phyloP scores from a whole-genome alignment of 106 monocot genomes.

The Alisma plantagoaquatica region DNA sequence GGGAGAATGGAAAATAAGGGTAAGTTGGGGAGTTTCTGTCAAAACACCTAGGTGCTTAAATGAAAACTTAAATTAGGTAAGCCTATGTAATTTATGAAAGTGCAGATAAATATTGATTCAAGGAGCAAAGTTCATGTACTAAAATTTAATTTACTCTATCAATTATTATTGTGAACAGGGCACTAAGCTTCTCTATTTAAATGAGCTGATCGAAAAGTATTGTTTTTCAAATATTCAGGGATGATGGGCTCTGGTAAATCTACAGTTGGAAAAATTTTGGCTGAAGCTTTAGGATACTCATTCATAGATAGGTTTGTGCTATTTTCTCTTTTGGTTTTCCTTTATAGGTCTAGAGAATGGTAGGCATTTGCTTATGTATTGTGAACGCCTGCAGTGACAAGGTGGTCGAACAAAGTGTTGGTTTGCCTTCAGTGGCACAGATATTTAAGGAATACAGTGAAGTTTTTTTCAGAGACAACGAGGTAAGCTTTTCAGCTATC shows the following conservation, averaged over 20 bases:
- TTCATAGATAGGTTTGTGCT: conserved; percentile 62
- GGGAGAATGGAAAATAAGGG: too few species aligned
- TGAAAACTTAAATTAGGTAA: too few species aligned
- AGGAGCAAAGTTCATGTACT: too few species aligned
- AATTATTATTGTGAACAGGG: too few species aligned
- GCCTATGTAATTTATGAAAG: too few species aligned
- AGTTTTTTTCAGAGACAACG: conserved; percentile 74
- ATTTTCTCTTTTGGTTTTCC: not conserved
- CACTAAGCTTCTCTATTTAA: too few species aligned
- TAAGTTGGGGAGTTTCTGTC: too few species aligned
- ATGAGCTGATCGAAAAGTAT: too few species aligned
- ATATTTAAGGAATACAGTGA: conserved; percentile 55
- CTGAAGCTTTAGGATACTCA: conserved; percentile 74
- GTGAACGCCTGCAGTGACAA: conserved; percentile 43
- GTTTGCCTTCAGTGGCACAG: conserved; percentile 66
- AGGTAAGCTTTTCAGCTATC: too few species aligned
- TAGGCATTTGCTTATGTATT: not conserved
- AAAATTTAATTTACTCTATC: too few species aligned
- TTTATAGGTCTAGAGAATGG: not conserved
- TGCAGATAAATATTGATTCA: too few species aligned
- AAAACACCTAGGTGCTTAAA: too few species aligned
- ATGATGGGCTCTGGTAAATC: conserved; percentile 88
- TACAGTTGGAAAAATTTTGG: conserved; percentile 62
- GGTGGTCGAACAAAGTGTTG: conserved; percentile 66
- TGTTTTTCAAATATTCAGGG: conserved; percentile 19